These are phyloP conservation scores for Pichia phayaonensis DNA, from an alignment of 805 yeast species.

Conservation along the genomic window DNA sequence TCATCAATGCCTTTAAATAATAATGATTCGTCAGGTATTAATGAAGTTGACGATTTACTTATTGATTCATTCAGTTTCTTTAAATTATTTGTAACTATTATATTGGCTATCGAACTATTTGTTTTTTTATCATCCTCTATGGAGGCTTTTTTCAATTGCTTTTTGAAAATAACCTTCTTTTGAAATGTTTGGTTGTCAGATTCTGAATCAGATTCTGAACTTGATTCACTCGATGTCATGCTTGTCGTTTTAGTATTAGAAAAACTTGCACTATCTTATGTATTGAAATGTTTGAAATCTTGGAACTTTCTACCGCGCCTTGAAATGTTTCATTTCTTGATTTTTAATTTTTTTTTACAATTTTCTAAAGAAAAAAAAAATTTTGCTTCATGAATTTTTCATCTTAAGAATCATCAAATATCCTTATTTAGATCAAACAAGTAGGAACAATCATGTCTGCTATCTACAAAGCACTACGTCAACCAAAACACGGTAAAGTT, in stretches of 20 bases:
- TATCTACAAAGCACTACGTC: conserved; percentile 53
- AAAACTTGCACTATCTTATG: not conserved
- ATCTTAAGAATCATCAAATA: not conserved
- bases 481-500: conserved; percentile 29
- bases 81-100: not conserved
- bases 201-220: not conserved
- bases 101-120: not conserved
- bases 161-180: not conserved
- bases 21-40: conserved; percentile 1
- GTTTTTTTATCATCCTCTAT: not conserved
- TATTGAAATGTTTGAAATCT: not conserved
- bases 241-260: not conserved
- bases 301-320: not conserved
- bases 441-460: conserved; percentile 48
- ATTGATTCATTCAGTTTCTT: not conserved
- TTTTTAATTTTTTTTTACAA: not conserved
- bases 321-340: not conserved
- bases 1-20: conserved; percentile 39
- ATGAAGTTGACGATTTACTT: not conserved
- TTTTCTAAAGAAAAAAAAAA: not conserved
- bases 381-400: not conserved
- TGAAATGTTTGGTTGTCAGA: not conserved
- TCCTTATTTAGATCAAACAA: not conserved
- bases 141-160: not conserved
- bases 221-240: not conserved